Base-by-base conservation (phyloP, 116 monocot genomes). In the Dioscorea cayenensis region DNA sequence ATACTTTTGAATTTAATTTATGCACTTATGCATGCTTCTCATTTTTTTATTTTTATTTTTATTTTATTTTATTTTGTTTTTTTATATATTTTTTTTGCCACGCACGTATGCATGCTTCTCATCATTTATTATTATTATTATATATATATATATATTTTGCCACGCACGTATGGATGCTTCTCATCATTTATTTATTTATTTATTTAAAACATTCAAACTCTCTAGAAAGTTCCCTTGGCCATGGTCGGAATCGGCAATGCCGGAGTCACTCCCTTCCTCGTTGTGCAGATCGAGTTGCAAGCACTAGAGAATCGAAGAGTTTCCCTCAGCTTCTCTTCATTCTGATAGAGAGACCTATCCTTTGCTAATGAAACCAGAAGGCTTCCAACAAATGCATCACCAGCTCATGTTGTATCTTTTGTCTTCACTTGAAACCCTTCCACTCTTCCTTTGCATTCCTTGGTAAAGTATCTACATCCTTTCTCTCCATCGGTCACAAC, bases 391-490 rank as follows among this genome's bases (percentile, higher is more conserved):
- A 96, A 96, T 22, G 95, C 92, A 76, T 96, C 90, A 14, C 95
- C 92, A 18, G 92, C 95, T 49, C 95, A 92, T 2, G 95, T 96
- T 48, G 95, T 96, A 64, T 96, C 95, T 9, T 92, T 70, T 5
- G 92, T 84, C 14, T 92, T 88, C 69, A 96, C 95, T 23, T 83
- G 6, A 58, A 79, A 96, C 19, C 95, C 95, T 10, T 78, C 63
- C 0, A 96, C 82, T 21, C 22, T 80, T 7, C 95, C 92, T 66
- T 87, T 95, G 78, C 87, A 95, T 21, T 71, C 63, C 86, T 87
- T 91, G 35, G 91, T 85, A 74, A 91, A 92, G 69, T 92, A 92
- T 70, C 92, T 76, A 76, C 88, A 88, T 10, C 92, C 92, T 72
- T 86, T 86, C 77, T 85, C 88, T 0, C 92, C 92, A 21, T 88